Evolutionary conservation across 1,284 basidiomycete genomes (phyloP).

Genomic region (Albatrellus sp.): DNA sequence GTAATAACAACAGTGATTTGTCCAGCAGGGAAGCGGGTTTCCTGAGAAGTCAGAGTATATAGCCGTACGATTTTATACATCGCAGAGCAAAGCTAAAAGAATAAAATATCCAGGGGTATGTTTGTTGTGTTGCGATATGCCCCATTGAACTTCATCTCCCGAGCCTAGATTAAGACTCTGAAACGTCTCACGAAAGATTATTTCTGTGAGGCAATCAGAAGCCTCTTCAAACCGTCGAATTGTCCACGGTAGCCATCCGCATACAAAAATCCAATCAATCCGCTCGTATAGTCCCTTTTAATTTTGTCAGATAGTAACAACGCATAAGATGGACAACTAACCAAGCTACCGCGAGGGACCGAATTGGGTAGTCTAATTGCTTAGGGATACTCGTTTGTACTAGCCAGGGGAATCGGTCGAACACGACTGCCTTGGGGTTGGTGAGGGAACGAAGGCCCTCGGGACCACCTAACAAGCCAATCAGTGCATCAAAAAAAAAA

Average conservation of each 20-base stretch:
- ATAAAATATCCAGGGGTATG: too few relatives aligned
- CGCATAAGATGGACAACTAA: slow-evolving; percentile 34
- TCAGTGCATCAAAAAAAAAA: slow-evolving; percentile 6
- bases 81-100: too few relatives aligned
- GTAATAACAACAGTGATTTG: too few relatives aligned
- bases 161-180: background rate
- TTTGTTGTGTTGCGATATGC: too few relatives aligned
- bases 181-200: background rate
- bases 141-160: too few relatives aligned
- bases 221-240: slow-evolving; percentile 21
- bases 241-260: slow-evolving; percentile 56
- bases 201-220: background rate
- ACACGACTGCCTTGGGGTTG: slow-evolving; percentile 77
- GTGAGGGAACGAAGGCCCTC: slow-evolving; percentile 86
- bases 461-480: slow-evolving; percentile 53
- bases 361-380: slow-evolving; percentile 79
- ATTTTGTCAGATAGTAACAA: slow-evolving; percentile 9
- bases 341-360: slow-evolving; percentile 70
- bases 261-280: slow-evolving; percentile 65
- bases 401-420: slow-evolving; percentile 74
- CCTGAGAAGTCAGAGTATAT: too few relatives aligned
- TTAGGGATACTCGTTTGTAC: slow-evolving; percentile 81
- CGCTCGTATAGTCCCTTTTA: slow-evolving; percentile 66
- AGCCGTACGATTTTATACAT: too few relatives aligned
- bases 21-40: too few relatives aligned